Conservation (phyloP, 1,284 basidiomycete species). For the Cryptococcus wingfieldii region DNA sequence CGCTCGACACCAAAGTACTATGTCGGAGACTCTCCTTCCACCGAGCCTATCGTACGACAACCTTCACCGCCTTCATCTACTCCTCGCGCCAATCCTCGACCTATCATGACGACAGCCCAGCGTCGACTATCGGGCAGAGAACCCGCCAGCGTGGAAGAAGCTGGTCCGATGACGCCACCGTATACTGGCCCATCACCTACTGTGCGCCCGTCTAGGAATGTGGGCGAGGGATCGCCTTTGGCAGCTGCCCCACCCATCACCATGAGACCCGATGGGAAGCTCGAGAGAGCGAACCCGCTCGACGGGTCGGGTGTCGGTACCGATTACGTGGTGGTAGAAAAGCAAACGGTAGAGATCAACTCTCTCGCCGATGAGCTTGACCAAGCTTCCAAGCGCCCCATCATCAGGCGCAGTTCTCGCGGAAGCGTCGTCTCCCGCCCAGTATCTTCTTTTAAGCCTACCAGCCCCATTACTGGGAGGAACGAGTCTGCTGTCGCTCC, state of each 20-base stretch:
- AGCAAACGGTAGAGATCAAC: constrained; percentile 57
- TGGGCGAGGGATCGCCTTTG: constrained; percentile 40
- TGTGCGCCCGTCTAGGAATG: constrained; percentile 6
- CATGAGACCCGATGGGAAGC: constrained; percentile 22
- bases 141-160: constrained; percentile 33
- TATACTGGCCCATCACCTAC: constrained; percentile 11
- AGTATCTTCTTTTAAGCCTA: constrained; percentile 40
- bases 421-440: constrained; percentile 41
- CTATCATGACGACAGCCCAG: constrained; percentile 23
- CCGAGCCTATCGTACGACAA: neutral
- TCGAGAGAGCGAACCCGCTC: constrained; percentile 35
- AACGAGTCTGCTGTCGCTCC: constrained; percentile 20
- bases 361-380: constrained; percentile 55
- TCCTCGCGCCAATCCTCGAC: constrained; percentile 21
- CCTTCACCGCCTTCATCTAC: neutral
- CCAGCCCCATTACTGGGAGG: constrained; percentile 11
- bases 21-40: constrained; percentile 28
- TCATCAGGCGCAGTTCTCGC: constrained; percentile 43
- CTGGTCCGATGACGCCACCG: constrained; percentile 34
- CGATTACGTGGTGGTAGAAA: constrained; percentile 58
- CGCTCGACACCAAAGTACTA: constrained; percentile 45
- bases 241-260: constrained; percentile 45
- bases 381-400: constrained; percentile 43
- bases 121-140: constrained; percentile 15
- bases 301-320: constrained; percentile 34